phyloP scores from a whole-genome alignment of 352 stramenopile species.

The Globisporangium viniferum region DNA sequence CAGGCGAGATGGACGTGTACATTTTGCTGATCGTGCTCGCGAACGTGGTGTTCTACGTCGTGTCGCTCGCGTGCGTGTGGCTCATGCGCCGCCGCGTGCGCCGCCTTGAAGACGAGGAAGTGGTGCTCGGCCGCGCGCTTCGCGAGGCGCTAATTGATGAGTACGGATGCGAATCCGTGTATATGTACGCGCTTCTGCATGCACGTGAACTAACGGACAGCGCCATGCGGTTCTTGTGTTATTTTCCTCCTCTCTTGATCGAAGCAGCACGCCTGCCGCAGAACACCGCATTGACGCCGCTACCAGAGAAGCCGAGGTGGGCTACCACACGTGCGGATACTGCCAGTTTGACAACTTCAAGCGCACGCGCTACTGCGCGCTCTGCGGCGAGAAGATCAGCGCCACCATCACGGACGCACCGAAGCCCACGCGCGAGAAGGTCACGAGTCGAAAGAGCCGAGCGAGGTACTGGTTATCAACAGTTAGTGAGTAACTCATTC shows the following conservation, averaged over 20 bases:
- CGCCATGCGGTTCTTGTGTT: background rate
- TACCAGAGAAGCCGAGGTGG: constrained; percentile 4
- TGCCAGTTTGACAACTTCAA: constrained; percentile 9
- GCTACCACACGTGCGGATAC: constrained; percentile 1
- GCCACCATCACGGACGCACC: constrained; percentile 4
- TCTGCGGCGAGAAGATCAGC: constrained; percentile 9
- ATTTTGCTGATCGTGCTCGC: constrained; percentile 8
- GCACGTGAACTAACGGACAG: background rate
- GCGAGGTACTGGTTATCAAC: background rate
- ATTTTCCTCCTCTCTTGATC: background rate
- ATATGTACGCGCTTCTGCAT: background rate
- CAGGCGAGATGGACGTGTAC: constrained; percentile 5
- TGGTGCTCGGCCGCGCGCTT: background rate
- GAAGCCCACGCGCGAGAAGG: background rate
- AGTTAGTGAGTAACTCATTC: no score
- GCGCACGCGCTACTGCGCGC: constrained; percentile 6
- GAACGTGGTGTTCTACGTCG: constrained; percentile 13
- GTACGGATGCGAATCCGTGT: background rate
- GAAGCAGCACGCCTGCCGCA: background rate
- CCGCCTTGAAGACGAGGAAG: background rate
- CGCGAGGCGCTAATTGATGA: constrained; percentile 7
- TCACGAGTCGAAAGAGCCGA: background rate
- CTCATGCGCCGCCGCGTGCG: constrained; percentile 8
- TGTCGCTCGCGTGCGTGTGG: constrained; percentile 10
- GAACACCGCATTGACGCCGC: constrained; percentile 9